Evolutionary conservation across 768 basidiomycete species (phyloP), one percentile per base, ranked within the genome.

Genomic region (Suillus occidentalis): DNA sequence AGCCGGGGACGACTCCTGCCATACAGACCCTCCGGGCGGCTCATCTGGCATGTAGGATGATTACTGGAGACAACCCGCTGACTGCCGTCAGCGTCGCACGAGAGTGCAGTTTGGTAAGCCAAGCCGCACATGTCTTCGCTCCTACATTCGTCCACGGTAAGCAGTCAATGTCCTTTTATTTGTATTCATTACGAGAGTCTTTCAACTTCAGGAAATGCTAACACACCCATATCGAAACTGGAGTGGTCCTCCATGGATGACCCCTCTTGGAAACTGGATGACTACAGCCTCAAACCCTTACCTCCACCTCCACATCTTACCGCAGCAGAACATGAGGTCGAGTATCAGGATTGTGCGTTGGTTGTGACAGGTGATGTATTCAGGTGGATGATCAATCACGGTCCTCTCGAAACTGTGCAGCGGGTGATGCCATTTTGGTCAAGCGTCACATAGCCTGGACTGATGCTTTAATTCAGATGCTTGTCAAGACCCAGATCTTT

Each of bases 1-100:
- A 99, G 72, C 87, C 91, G 6, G 95, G 92, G 9, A 98, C 97
- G 0, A 82, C 92, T 0, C 90, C 94, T 39, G 94, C 92, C 8
- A 97, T 99, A 52, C 90, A 94, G 66, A 89, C 89, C 0, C 83
- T 99, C 18, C 89, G 95, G 61, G 83, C 85, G 2, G 97, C 97
- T 1, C 95, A 98, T 78, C 79, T 99, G 43, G 92, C 94, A 22
- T 96, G 94, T 71, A 84, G 96, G 68, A 99, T 99, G 97, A 96
- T 97, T 60, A 99, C 97, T 0, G 97, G 97, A 12, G 97, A 99
- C 73, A 99, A 99, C 68, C 89, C 95, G 39, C 82, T 97, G 47
- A 99, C 97, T 7, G 97, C 97, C 6, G 92, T 98, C 71, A 97
- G 95, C 69, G 97, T 99, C 43, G 97, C 95, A 1, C 82, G 96